phyloP scores from a whole-genome alignment of 305 asterid species.

The Monarda citriodora region DNA sequence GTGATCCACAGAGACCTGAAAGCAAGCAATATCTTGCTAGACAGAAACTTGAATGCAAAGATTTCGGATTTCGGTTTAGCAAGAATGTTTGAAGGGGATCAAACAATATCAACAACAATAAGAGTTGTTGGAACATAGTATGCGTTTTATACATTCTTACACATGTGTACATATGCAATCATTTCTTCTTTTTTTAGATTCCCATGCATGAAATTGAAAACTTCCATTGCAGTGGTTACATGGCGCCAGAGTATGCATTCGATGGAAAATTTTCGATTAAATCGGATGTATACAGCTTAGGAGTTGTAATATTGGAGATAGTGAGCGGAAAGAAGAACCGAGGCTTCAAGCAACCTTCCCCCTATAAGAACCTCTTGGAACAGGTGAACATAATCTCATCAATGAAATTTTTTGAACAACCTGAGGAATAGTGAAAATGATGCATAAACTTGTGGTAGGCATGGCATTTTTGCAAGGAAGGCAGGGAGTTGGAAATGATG shows the following conservation, averaged over 20 bases:
- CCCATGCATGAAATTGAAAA: not conserved
- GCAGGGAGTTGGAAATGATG: constrained; percentile 17
- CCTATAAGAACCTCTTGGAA: constrained; percentile 21
- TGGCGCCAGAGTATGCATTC: constrained; percentile 23
- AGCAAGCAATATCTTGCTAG: constrained; percentile 23
- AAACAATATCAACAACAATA: constrained; percentile 12
- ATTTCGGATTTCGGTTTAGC: constrained; percentile 24
- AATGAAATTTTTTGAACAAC: not conserved
- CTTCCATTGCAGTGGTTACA: constrained; percentile 14
- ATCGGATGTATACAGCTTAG: constrained; percentile 23
- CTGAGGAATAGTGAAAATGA: not conserved
- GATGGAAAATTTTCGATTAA: constrained; percentile 21
- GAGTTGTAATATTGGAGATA: constrained; percentile 20
- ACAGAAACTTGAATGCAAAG: constrained; percentile 18
- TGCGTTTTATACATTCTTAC: not conserved
- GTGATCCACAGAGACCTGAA: constrained; percentile 24
- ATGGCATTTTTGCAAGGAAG: constrained; percentile 19
- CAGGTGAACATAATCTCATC: constrained; percentile 5
- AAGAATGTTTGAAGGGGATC: constrained; percentile 24
- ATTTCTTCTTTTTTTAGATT: not conserved
- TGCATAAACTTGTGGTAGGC: constrained; percentile 10
- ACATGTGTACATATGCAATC: not conserved
- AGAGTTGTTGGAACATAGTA: constrained; percentile 26
- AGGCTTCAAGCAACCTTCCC: constrained; percentile 14
- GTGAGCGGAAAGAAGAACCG: constrained; percentile 20